Evolutionary conservation across 169 alveolate genomes (phyloP).

Genomic region (Sarcocystis neurona): DNA sequence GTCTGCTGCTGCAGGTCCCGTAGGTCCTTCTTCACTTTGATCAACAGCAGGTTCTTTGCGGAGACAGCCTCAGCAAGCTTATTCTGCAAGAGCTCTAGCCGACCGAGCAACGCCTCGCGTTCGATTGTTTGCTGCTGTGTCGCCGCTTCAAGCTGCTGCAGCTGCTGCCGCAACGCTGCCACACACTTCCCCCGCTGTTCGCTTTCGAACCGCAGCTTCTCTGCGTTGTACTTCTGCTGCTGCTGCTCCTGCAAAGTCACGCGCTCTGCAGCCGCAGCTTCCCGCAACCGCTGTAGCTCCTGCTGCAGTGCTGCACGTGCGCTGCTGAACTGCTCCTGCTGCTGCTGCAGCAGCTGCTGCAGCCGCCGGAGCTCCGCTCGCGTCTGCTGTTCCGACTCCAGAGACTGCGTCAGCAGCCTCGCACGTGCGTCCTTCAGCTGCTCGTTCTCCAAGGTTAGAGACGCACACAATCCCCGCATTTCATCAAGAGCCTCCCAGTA

Average conservation of each 20-base stretch:
- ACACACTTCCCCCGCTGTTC: constrained; percentile 1
- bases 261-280: constrained; percentile 21
- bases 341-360: constrained; percentile 31
- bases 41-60: constrained; percentile 23
- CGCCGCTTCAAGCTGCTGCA: constrained; percentile 11
- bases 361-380: constrained; percentile 25
- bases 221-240: constrained; percentile 37
- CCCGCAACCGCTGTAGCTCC: constrained; percentile 15
- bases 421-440: background rate
- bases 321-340: background rate
- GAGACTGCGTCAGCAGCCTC: background rate
- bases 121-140: constrained; percentile 12
- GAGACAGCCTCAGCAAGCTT: constrained; percentile 54
- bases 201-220: constrained; percentile 23
- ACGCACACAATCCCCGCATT: constrained; percentile 25
- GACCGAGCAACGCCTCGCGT: constrained; percentile 2
- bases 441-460: constrained; percentile 26
- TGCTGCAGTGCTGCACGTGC: background rate
- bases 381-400: constrained; percentile 12
- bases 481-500: constrained; percentile 62
- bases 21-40: constrained; percentile 27
- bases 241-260: constrained; percentile 37
- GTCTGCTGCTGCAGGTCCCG: constrained; percentile 34
- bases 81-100: constrained; percentile 42
- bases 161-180: background rate